These are phyloP conservation scores for Hura crepitans DNA, from an alignment of 441 rosid species.

Conservation along the genomic window DNA sequence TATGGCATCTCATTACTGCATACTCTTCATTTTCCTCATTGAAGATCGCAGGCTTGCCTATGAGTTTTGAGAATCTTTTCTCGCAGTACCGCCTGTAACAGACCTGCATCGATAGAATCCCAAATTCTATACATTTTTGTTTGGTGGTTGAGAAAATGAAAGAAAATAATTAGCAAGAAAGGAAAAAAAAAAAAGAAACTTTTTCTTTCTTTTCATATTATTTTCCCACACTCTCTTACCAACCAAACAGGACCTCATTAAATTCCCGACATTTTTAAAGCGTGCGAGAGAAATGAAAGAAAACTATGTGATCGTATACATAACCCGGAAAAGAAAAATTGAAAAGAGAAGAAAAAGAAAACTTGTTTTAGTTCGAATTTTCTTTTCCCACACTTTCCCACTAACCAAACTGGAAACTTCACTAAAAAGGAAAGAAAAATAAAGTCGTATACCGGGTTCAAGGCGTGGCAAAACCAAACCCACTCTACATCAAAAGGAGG, in stretches of 20 bases:
- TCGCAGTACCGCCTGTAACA: conserved; percentile 63
- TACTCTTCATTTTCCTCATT: conserved; percentile 73
- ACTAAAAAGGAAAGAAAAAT: neutral
- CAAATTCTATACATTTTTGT: neutral
- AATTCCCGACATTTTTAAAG: too few species aligned
- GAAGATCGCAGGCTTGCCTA: conserved; percentile 68
- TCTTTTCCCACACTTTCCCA: conserved; percentile 21
- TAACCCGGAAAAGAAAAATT: neutral
- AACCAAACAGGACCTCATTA: neutral
- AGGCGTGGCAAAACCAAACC: conserved; percentile 91
- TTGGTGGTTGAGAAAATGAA: neutral
- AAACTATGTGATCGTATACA: too few species aligned
- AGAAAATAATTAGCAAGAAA: neutral
- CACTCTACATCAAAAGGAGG: conserved; percentile 92
- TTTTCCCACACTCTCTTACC: conserved; percentile 19
- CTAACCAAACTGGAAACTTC: neutral
- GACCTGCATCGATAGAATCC: conserved; percentile 33
- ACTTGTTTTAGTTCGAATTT: too few species aligned
- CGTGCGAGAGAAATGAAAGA: too few species aligned
- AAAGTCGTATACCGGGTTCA: conserved; percentile 57
- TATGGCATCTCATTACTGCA: conserved; percentile 63
- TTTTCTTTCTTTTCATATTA: neutral
- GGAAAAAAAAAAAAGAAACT: neutral
- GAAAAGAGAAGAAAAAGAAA: neutral
- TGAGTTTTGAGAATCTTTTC: conserved; percentile 62